A percentile compares a stretch with the other conserved stretches of the same genome.
phyloP scores from a whole-genome alignment of 2,329 filamentous ascomycete species.

The Aspergillus texensis region DNA sequence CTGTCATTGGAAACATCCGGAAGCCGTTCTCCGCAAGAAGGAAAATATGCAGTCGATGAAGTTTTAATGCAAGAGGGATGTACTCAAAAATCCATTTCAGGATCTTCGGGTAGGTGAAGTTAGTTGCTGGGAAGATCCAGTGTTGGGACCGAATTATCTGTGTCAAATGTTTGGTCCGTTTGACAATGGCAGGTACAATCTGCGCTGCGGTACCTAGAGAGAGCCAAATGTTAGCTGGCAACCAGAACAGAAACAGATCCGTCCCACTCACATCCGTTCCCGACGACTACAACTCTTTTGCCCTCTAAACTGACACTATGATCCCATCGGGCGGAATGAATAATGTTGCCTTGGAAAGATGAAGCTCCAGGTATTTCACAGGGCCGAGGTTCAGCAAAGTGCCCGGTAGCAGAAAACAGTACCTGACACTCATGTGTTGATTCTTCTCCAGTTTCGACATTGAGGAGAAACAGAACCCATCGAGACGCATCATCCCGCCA shows the following conservation, averaged over 20 bases:
- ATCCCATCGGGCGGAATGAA: too few species aligned
- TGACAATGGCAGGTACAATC: conserved; percentile 32
- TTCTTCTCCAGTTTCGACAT: conserved; percentile 26
- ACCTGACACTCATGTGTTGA: conserved; percentile 50
- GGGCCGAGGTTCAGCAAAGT: conserved; percentile 55
- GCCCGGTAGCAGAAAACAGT: conserved; percentile 56
- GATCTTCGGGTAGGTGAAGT: conserved; percentile 50
- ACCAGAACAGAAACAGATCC: too few species aligned
- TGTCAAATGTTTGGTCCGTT: conserved; percentile 56
- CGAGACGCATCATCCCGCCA: conserved; percentile 55
- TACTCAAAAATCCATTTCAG: conserved; percentile 52
- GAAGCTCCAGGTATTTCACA: conserved; percentile 28
- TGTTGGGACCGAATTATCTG: conserved; percentile 61
- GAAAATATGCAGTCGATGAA: too few species aligned
- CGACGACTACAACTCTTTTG: too few species aligned
- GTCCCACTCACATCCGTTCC: too few species aligned
- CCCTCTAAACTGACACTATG: too few species aligned
- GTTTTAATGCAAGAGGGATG: conserved; percentile 21
- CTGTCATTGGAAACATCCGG: conserved; percentile 12
- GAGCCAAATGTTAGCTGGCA: too few species aligned
- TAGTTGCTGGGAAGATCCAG: conserved; percentile 53
- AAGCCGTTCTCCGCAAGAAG: too few species aligned
- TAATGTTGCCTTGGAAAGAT: too few species aligned
- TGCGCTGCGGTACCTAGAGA: conserved; percentile 23
- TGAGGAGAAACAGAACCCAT: conserved; percentile 45